A percentile compares a stretch with the other conserved stretches of the same genome.
Conservation (phyloP, 176 grass and related monocot genomes). For the Luzula sylvatica region DNA sequence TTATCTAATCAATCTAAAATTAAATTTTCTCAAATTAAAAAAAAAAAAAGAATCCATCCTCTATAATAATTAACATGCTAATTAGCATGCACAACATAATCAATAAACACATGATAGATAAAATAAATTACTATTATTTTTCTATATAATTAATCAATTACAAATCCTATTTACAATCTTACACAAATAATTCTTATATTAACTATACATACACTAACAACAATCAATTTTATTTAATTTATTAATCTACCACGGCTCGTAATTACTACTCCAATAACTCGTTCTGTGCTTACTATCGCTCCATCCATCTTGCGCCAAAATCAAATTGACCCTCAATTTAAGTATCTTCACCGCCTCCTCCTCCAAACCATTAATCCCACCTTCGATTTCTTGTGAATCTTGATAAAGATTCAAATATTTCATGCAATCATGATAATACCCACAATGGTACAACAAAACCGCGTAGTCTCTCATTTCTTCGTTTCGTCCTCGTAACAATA, state of each 20-base stretch:
- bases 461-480: constrained; percentile 75
- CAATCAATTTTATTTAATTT: no score
- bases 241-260: constrained; percentile 76
- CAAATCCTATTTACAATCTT: not conserved
- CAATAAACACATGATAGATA: no score
- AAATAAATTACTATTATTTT: no score
- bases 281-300: not conserved
- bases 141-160: no score
- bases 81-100: no score
- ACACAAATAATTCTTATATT: not conserved
- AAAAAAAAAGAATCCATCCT: no score
- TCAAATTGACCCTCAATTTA: constrained; percentile 30
- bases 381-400: constrained; percentile 11
- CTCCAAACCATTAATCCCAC: constrained; percentile 36
- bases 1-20: no score
- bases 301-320: constrained; percentile 79
- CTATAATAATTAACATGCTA: no score
- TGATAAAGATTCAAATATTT: constrained; percentile 47
- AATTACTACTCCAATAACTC: constrained; percentile 61
- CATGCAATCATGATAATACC: constrained; percentile 66
- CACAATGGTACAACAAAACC: constrained; percentile 75
- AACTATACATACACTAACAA: constrained; percentile 11
- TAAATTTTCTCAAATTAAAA: no score
- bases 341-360: constrained; percentile 44
- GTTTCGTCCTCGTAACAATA: constrained; percentile 38